A percentile compares a stretch with the other conserved stretches of the same genome.
Conservation (phyloP, 208 protist genomes). For the Acanthamoeba lugdunensis region DNA sequence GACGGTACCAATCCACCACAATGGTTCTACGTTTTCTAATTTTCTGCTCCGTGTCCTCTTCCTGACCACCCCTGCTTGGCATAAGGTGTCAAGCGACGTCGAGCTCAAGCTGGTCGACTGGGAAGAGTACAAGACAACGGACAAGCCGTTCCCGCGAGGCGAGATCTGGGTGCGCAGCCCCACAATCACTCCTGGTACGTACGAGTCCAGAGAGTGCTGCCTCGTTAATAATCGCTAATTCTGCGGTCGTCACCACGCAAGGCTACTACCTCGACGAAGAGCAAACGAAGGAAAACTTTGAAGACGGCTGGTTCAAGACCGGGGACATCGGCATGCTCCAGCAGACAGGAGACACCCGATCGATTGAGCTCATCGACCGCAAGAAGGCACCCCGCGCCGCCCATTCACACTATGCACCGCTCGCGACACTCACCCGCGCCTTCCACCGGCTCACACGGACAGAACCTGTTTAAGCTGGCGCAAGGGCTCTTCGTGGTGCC, state of each 20-base stretch:
- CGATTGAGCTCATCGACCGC: neutral
- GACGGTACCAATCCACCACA: neutral
- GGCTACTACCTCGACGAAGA: constrained; percentile 75
- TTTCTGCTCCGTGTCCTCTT: no score
- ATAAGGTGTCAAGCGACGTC: neutral
- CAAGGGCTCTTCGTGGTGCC: neutral
- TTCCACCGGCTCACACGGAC: no score
- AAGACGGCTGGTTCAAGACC: constrained; percentile 58
- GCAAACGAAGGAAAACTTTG: constrained; percentile 38
- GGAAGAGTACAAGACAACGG: constrained; percentile 73
- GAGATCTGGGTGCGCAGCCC: constrained; percentile 53
- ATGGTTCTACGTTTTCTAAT: no score
- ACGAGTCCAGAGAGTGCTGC: neutral
- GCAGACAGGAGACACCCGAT: neutral
- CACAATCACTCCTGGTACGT: neutral
- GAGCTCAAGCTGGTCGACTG: constrained; percentile 63
- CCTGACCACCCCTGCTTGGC: no score
- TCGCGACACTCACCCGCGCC: neutral
- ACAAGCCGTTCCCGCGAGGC: constrained; percentile 70
- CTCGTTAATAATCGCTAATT: neutral
- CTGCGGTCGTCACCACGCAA: neutral
- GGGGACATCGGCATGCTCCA: constrained; percentile 67
- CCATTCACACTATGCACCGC: neutral
- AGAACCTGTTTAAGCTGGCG: constrained; percentile 25
- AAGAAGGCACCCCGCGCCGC: neutral